Evolutionary conservation across 2,329 filamentous ascomycete genomes (phyloP).

Genomic region (Didymella pinodella): DNA sequence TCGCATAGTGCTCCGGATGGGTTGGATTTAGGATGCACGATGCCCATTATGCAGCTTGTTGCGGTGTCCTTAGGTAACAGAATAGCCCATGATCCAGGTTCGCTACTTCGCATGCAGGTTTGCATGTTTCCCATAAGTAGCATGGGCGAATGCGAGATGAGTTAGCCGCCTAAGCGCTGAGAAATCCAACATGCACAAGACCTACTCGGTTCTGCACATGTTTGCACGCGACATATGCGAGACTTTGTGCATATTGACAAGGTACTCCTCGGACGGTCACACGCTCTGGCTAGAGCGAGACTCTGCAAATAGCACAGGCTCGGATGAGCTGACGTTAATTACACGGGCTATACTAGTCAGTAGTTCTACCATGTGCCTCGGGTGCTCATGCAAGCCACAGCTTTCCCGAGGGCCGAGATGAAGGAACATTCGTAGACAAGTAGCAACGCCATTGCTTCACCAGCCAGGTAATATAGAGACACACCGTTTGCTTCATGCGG

Average conservation of each 20-base stretch:
- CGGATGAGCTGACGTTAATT: background rate
- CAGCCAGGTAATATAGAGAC: constrained; percentile 15
- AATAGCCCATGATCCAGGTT: background rate
- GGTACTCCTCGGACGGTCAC: background rate
- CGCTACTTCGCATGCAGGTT: background rate
- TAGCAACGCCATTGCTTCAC: background rate
- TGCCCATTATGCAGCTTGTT: background rate
- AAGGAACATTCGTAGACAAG: background rate
- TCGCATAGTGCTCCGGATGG: background rate
- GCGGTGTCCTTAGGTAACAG: background rate
- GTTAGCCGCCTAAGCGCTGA: constrained; percentile 15
- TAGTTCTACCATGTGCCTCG: constrained; percentile 9
- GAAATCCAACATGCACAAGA: constrained; percentile 7
- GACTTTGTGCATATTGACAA: constrained; percentile 3
- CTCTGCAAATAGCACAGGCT: constrained; percentile 3
- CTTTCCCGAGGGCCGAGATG: constrained; percentile 2
- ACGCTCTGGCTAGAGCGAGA: background rate
- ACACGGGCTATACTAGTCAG: constrained; percentile 9
- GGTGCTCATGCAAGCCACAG: background rate
- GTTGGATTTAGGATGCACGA: background rate
- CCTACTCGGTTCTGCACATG: background rate
- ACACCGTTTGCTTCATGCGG: constrained; percentile 16
- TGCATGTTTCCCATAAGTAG: background rate
- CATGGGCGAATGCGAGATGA: background rate
- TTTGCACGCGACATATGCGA: background rate